phyloP scores from a whole-genome alignment of 805 yeast genomes.

The Wickerhamiella domercqiae region DNA sequence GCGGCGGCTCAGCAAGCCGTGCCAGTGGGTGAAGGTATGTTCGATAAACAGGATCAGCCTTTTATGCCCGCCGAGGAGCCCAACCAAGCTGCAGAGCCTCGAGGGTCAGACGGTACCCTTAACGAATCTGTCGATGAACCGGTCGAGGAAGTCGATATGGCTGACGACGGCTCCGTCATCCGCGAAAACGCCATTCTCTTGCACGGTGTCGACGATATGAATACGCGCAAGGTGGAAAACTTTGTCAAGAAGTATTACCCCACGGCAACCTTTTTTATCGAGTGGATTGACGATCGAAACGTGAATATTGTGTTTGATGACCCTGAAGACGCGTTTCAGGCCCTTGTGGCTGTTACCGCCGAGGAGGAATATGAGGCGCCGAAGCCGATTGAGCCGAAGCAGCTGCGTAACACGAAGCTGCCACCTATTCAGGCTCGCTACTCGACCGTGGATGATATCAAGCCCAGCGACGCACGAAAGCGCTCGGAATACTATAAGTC shows the following conservation, averaged over 20 bases:
- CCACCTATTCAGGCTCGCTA: constrained; percentile 33
- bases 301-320: constrained; percentile 40
- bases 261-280: constrained; percentile 24
- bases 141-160: neutral
- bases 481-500: constrained; percentile 49
- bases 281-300: constrained; percentile 54
- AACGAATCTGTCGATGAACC: too few relatives aligned
- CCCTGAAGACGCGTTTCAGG: constrained; percentile 26
- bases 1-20: too few relatives aligned
- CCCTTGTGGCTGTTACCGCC: constrained; percentile 26
- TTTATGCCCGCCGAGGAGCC: too few relatives aligned
- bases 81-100: too few relatives aligned
- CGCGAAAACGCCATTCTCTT: constrained; percentile 36
- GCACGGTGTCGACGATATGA: constrained; percentile 48
- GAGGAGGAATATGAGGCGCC: constrained; percentile 18
- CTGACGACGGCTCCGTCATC: constrained; percentile 3
- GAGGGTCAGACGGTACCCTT: too few relatives aligned
- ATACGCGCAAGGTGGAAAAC: constrained; percentile 43
- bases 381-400: constrained; percentile 12
- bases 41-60: too few relatives aligned
- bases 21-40: too few relatives aligned
- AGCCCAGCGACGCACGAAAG: constrained; percentile 40
- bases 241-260: constrained; percentile 35
- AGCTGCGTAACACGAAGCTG: constrained; percentile 22
- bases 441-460: constrained; percentile 39